Base-by-base conservation (phyloP, 2,329 filamentous ascomycete genomes). In the Neurospora sp. region DNA sequence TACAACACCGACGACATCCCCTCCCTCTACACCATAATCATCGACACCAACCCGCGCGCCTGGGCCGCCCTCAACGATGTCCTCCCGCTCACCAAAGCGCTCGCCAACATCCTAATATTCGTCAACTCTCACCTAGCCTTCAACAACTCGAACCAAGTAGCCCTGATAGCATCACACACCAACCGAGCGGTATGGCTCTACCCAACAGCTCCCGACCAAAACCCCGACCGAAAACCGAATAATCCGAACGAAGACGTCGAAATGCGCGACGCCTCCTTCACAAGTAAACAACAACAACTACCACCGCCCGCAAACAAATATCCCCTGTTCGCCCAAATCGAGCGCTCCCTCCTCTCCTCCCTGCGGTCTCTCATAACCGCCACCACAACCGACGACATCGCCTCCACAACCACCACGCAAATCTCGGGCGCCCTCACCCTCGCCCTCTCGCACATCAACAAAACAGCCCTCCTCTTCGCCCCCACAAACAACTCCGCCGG, bases 11-110 rank as follows among this genome's bases (percentile, higher is more conserved):
- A 84, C 69, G 86, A 88, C 72, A 82, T 86, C 5, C 92, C 96
- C 0, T 97, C 95, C 15, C 89, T 99, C 41, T 88, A 97, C 68
- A 91, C 93, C 74, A 90, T 99, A 76, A 86, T 99, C 77, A 87
- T 99, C 82, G 96, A 99, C 83, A 97, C 95, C 36, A 99, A 99
- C 79, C 96, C 96, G 2, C 91, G 94, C 75, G 94, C 96, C 75
- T 83, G 96, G 96, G 89, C 92, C 6, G 85, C 92, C 71, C 87
- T 98, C 65, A 85, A 89, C 71, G 82, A 88, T 70, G 87, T 87
- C 39, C 88, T 98, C 8, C 89, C 95, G 37, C 87, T 99, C 71
- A 92, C 92, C 67, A 90, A 91, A 77, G 93, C 93, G 72, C 85
- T 99, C 71, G 92, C 95, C 72, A 88, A 95, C 81, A 87, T 98